Evolutionary conservation across 768 basidiomycete genomes (phyloP).

Genomic region (Lactifluus hygrophoroides): DNA sequence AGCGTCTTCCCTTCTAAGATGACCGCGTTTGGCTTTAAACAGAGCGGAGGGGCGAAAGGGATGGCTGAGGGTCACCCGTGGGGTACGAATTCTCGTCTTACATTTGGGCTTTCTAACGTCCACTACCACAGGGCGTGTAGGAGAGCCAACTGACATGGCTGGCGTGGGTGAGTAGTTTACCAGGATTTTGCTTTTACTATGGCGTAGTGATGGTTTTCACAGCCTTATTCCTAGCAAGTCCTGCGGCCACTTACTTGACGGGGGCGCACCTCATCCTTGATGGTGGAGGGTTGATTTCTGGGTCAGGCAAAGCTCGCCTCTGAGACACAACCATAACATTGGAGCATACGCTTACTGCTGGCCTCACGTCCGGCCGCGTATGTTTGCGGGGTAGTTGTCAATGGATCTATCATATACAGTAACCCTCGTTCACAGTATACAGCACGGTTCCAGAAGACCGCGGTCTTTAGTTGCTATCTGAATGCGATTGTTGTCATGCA

Average conservation of each 20-base stretch:
- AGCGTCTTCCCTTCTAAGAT: slow-evolving; percentile 79
- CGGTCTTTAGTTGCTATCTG: neutral
- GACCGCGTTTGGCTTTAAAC: slow-evolving; percentile 65
- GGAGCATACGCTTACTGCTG: neutral
- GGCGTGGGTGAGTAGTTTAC: slow-evolving; percentile 40
- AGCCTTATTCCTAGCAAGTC: slow-evolving; percentile 39
- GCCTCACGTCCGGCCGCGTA: neutral
- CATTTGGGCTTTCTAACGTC: neutral
- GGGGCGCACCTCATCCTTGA: slow-evolving; percentile 66
- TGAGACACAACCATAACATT: neutral
- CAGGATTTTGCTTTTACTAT: too few relatives aligned
- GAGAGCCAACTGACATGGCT: slow-evolving; percentile 57
- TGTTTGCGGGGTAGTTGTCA: neutral
- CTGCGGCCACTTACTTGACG: slow-evolving; percentile 66
- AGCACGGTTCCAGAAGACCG: neutral
- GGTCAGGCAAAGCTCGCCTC: neutral
- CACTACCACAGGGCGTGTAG: slow-evolving; percentile 47
- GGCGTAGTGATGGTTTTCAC: neutral
- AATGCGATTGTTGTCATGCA: neutral
- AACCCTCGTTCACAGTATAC: neutral
- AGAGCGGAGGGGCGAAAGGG: slow-evolving; percentile 38
- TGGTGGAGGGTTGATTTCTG: slow-evolving; percentile 31
- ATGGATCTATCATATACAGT: neutral
- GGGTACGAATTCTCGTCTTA: slow-evolving; percentile 32
- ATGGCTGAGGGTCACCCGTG: slow-evolving; percentile 53